Conservation (phyloP, 2,329 filamentous ascomycete species). For the Rhinocladiella mackenziei region DNA sequence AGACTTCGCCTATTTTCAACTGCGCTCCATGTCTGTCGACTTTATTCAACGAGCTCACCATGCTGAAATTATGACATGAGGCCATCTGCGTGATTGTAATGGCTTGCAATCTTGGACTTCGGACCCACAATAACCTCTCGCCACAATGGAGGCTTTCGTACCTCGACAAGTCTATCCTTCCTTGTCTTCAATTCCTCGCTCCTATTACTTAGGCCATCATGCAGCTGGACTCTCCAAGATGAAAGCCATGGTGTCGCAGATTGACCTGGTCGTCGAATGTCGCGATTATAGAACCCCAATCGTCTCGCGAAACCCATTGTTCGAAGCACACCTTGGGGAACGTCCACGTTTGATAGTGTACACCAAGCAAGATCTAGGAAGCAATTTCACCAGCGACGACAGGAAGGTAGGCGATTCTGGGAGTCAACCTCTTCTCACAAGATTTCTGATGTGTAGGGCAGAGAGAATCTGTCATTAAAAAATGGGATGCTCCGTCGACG, state of each 20-base stretch:
- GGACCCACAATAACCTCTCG: neutral
- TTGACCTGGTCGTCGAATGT: constrained; percentile 89
- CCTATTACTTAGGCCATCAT: constrained; percentile 95
- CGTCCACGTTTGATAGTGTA: constrained; percentile 78
- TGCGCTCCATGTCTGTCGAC: neutral
- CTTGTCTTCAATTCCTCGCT: constrained; percentile 72
- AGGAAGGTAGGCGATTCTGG: constrained; percentile 18
- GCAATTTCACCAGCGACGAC: constrained; percentile 39
- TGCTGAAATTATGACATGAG: neutral
- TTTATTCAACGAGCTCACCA: neutral
- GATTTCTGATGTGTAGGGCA: constrained; percentile 25
- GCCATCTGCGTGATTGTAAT: constrained; percentile 4
- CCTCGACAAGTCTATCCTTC: constrained; percentile 70
- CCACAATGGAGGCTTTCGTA: constrained; percentile 53
- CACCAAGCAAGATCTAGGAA: constrained; percentile 78
- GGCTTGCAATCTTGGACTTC: neutral
- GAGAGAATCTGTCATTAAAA: constrained; percentile 50
- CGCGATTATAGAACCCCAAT: constrained; percentile 88
- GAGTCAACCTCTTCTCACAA: neutral
- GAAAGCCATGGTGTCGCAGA: constrained; percentile 71
- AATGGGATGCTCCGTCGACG: constrained; percentile 52
- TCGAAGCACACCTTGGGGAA: constrained; percentile 71
- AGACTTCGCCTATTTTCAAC: neutral
- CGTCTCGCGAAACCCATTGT: constrained; percentile 82
- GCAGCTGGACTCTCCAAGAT: constrained; percentile 75